Evolutionary conservation across 331 rosid species (phyloP).

Genomic region (Spiraea crenata): DNA sequence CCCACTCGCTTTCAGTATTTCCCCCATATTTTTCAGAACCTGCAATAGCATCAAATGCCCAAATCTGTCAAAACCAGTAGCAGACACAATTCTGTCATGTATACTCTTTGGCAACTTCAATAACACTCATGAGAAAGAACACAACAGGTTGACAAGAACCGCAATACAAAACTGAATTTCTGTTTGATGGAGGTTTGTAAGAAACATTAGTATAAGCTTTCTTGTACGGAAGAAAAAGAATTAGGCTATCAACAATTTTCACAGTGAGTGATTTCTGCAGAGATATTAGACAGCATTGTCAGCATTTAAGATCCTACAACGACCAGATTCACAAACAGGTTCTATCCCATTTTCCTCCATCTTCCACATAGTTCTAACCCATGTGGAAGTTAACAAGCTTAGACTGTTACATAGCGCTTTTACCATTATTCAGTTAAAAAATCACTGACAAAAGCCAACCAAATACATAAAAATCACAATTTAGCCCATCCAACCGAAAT

Average conservation of each 20-base stretch:
- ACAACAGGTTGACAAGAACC: not conserved
- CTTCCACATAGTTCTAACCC: not conserved
- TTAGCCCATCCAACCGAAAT: no score
- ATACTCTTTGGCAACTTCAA: not conserved
- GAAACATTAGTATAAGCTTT: not conserved
- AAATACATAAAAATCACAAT: not conserved
- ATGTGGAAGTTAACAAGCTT: not conserved
- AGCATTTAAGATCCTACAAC: not conserved
- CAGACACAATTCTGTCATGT: not conserved
- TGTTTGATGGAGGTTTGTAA: not conserved
- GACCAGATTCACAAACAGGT: not conserved
- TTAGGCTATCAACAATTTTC: not conserved
- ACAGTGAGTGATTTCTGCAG: not conserved
- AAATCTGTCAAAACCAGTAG: not conserved
- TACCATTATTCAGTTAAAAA: not conserved
- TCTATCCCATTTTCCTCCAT: not conserved
- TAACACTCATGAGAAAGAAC: not conserved
- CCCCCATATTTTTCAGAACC: constrained; percentile 90
- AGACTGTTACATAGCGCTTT: not conserved
- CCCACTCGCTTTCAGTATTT: constrained; percentile 81
- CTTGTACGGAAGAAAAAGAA: no score
- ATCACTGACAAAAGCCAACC: not conserved
- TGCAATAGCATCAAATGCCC: constrained; percentile 18
- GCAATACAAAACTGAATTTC: not conserved
- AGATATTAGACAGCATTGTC: not conserved